Conservation (phyloP, 2,329 filamentous ascomycete species). For the Colletotrichum sp. region DNA sequence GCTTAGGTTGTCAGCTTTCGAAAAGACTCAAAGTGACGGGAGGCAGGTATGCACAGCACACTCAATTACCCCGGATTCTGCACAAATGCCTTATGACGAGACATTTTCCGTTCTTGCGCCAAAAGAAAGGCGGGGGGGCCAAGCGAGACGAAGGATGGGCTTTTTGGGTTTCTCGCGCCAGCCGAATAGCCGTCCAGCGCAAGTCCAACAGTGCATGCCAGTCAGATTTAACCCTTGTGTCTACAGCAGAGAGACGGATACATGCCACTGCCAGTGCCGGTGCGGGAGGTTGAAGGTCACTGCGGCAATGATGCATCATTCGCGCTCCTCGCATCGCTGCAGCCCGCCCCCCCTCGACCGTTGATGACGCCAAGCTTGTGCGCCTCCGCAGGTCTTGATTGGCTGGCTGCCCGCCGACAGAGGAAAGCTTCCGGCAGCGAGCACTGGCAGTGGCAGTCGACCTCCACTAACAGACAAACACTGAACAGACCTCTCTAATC, state of each 20-base stretch:
- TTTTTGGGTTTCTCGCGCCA: constrained; percentile 34
- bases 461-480: neutral
- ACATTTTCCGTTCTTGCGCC: neutral
- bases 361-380: constrained; percentile 17
- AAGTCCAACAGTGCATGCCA: constrained; percentile 20
- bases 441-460: neutral
- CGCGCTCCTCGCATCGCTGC: neutral
- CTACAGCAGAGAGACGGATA: neutral
- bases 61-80: constrained; percentile 9
- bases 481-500: neutral
- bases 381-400: neutral
- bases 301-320: constrained; percentile 16
- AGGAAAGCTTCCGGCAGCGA: constrained; percentile 6
- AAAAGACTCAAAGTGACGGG: neutral
- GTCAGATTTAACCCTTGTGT: neutral
- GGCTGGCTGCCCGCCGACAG: neutral
- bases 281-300: constrained; percentile 7
- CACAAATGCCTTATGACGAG: constrained; percentile 10
- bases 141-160: constrained; percentile 38
- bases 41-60: neutral
- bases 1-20: neutral
- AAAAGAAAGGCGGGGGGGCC: constrained; percentile 6
- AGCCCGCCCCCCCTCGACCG: neutral
- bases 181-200: constrained; percentile 36
- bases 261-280: neutral